Evolutionary conservation across 1,139 yeast species (phyloP), one percentile per base, ranked within the genome.

Genomic region (Hyphopichia wangnamkhiaoensis): DNA sequence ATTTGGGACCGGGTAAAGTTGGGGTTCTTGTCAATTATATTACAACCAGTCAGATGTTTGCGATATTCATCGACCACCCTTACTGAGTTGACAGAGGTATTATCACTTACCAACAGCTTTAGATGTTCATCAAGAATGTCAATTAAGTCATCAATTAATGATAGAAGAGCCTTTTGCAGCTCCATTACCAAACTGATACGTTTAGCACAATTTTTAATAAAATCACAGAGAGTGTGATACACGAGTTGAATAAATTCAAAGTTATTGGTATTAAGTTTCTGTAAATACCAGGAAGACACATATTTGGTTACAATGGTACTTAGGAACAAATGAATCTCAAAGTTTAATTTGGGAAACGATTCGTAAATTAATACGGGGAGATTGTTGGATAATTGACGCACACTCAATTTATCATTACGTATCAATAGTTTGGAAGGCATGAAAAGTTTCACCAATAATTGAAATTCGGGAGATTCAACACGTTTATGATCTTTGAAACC

Each of bases 281-380:
- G 45, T 31, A 63, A 50, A 46, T 70, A 72, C 78, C 78, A 72
- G 34, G 71, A 58, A 39, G 58, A 56, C 17, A 72, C 62, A 42
- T 57, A 71, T 29, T 61, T 57, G 8, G 60, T 52, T 44, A 68
- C 56, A 5, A 71, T 63, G 2, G 64, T 52, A 16, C 68, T 58
- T 15, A 71, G 46, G 38, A 71, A 66, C 37, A 70, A 47, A 45
- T 72, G 76, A 15, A 71, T 40, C 40, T 68, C 64, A 34, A 68
- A 56, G 42, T 70, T 69, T 14, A 69, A 48, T 23, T 53, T 43
- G 45, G 4, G 63, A 52, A n/a, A 51, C 42, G 9, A 15, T 17
- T 18, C 34, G 16, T 45, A 41, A 12, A 56, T 50, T 7, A 62
- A 44, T 7, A 35, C 40, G 1, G 74, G 74, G 9, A 71, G 50